These are phyloP conservation scores for Diplodia seriata DNA, from an alignment of 2,329 filamentous ascomycete species.

Conservation along the genomic window DNA sequence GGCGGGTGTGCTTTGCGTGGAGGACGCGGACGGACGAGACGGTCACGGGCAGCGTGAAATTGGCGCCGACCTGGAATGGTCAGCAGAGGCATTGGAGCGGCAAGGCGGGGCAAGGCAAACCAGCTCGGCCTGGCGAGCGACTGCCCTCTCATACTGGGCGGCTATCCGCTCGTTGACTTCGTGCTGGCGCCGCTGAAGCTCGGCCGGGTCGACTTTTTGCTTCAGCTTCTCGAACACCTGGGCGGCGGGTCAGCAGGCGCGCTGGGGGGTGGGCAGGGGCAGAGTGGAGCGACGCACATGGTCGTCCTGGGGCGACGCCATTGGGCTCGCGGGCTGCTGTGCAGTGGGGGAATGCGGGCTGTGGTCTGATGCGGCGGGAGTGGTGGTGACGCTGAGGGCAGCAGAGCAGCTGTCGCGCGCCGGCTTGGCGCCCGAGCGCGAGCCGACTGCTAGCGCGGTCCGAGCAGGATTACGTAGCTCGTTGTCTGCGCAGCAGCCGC, in stretches of 20 bases:
- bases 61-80: slow-evolving; percentile 60
- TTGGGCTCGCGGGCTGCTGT: slow-evolving; percentile 40
- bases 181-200: slow-evolving; percentile 65
- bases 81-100: slow-evolving; percentile 28
- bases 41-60: slow-evolving; percentile 85
- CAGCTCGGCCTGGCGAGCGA: slow-evolving; percentile 69
- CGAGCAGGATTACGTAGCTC: neutral
- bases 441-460: neutral
- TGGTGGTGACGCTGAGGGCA: slow-evolving; percentile 25
- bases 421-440: slow-evolving; percentile 14
- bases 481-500: neutral
- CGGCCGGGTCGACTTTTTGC: slow-evolving; percentile 64
- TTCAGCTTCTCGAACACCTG: slow-evolving; percentile 68
- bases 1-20: slow-evolving; percentile 82
- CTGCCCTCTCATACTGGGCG: slow-evolving; percentile 66
- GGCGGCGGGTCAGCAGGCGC: neutral
- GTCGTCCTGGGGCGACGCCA: slow-evolving; percentile 54
- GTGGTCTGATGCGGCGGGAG: slow-evolving; percentile 16
- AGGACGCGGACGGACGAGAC: slow-evolving; percentile 86
- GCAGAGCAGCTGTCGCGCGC: slow-evolving; percentile 16
- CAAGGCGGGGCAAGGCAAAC: slow-evolving; percentile 53
- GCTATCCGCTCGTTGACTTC: slow-evolving; percentile 65
- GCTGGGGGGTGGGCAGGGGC: slow-evolving; percentile 17
- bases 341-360: slow-evolving; percentile 8
- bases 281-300: slow-evolving; percentile 51